Conservation (phyloP, 805 yeast genomes). For the Suhomyces sp. region DNA sequence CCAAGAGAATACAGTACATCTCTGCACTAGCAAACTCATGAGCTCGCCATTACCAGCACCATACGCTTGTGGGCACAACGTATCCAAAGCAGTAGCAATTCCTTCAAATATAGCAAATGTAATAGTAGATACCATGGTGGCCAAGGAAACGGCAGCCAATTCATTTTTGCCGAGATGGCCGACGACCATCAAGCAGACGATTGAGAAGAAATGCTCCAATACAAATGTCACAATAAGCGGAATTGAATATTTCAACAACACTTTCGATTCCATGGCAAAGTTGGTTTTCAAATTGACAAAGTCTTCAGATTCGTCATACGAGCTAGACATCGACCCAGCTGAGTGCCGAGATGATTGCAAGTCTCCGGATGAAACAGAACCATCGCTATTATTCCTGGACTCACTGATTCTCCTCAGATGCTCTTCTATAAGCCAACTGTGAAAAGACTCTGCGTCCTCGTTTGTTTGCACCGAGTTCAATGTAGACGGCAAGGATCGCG, state of each 20-base stretch:
- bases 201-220: slow-evolving; percentile 42
- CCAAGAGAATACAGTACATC: slow-evolving; percentile 35
- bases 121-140: slow-evolving; percentile 43
- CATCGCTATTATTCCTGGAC: slow-evolving; percentile 8
- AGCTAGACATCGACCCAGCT: slow-evolving; percentile 5
- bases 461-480: slow-evolving; percentile 33
- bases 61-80: slow-evolving; percentile 45
- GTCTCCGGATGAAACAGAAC: slow-evolving; percentile 3
- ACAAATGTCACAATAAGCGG: slow-evolving; percentile 42
- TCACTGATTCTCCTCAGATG: slow-evolving; percentile 35
- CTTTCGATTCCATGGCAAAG: slow-evolving; percentile 23
- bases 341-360: slow-evolving; percentile 2
- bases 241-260: slow-evolving; percentile 31
- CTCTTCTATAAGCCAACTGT: slow-evolving; percentile 43
- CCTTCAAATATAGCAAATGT: slow-evolving; percentile 46
- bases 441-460: slow-evolving; percentile 40
- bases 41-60: slow-evolving; percentile 41
- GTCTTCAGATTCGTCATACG: slow-evolving; percentile 25
- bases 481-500: slow-evolving; percentile 42
- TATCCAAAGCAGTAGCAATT: slow-evolving; percentile 44
- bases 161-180: slow-evolving; percentile 45
- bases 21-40: slow-evolving; percentile 37
- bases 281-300: slow-evolving; percentile 30
- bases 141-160: slow-evolving; percentile 45
- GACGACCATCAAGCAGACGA: slow-evolving; percentile 41